phyloP scores from a whole-genome alignment of 345 rosid species.

The Salix koriyanagi region DNA sequence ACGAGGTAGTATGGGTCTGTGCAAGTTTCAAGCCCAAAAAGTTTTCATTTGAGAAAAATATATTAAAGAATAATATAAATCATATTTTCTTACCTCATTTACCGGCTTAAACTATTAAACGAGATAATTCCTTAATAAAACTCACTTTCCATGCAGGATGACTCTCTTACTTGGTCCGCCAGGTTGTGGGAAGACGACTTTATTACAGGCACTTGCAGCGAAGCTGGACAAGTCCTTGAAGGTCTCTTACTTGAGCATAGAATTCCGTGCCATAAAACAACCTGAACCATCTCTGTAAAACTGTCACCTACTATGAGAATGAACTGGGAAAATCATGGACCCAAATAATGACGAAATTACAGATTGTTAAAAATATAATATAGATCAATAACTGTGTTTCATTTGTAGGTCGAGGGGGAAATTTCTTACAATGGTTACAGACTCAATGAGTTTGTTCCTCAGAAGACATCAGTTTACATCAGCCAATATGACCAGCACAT shows the following conservation, averaged over 20 bases:
- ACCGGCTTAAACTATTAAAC: too few species aligned
- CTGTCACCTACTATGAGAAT: background rate
- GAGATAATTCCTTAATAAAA: too few species aligned
- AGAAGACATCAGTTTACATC: constrained; percentile 38
- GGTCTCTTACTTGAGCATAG: constrained; percentile 18
- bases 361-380: too few species aligned
- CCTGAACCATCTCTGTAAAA: background rate
- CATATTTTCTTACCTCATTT: too few species aligned
- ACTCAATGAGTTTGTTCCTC: constrained; percentile 36
- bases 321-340: too few species aligned
- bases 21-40: too few species aligned
- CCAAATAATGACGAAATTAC: too few species aligned
- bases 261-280: too few species aligned
- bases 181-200: constrained; percentile 49
- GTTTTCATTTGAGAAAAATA: accelerated
- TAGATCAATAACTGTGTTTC: too few species aligned
- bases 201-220: constrained; percentile 46
- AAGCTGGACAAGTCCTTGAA: constrained; percentile 35
- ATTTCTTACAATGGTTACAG: constrained; percentile 33
- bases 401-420: constrained; percentile 27
- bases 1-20: too few species aligned
- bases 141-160: constrained; percentile 24
- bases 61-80: too few species aligned
- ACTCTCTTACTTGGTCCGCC: constrained; percentile 53
- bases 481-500: constrained; percentile 38